Conservation (phyloP, 352 stramenopile genomes). For the Globisporangium mamillatum region DNA sequence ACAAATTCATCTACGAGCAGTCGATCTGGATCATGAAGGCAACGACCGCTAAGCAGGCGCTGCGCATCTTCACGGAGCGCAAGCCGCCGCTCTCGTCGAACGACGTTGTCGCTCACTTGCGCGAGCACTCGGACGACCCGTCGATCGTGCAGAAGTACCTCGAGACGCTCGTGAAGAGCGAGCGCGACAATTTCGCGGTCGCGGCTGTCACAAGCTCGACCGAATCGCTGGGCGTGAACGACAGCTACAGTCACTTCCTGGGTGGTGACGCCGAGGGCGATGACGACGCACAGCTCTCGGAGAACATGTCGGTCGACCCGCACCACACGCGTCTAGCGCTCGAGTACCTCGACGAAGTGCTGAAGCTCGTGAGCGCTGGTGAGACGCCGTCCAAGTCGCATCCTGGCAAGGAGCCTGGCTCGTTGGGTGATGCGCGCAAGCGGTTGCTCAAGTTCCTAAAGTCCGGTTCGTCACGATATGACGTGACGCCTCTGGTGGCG, state of each 20-base stretch:
- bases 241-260: slow-evolving; percentile 84
- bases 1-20: slow-evolving; percentile 86
- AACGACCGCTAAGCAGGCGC: slow-evolving; percentile 63
- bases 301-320: slow-evolving; percentile 45
- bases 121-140: slow-evolving; percentile 69
- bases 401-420: slow-evolving; percentile 70
- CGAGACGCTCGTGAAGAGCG: slow-evolving; percentile 74
- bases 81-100: slow-evolving; percentile 64
- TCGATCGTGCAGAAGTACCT: slow-evolving; percentile 79
- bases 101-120: slow-evolving; percentile 75
- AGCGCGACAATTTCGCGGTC: slow-evolving; percentile 26
- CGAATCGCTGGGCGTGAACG: slow-evolving; percentile 51
- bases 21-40: slow-evolving; percentile 86
- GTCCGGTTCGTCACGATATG: slow-evolving; percentile 70
- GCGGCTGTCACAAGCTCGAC: slow-evolving; percentile 10
- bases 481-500: slow-evolving; percentile 64
- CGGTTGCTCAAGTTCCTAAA: slow-evolving; percentile 81
- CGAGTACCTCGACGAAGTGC: slow-evolving; percentile 86
- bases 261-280: slow-evolving; percentile 58
- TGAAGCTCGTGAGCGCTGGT: slow-evolving; percentile 64
- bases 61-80: slow-evolving; percentile 84
- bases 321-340: slow-evolving; percentile 80
- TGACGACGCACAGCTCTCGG: slow-evolving; percentile 29
- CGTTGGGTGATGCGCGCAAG: slow-evolving; percentile 73
- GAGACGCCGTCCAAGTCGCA: slow-evolving; percentile 81